Conservation (phyloP, 2,329 filamentous ascomycete genomes). For the Byssochlamys sp. region DNA sequence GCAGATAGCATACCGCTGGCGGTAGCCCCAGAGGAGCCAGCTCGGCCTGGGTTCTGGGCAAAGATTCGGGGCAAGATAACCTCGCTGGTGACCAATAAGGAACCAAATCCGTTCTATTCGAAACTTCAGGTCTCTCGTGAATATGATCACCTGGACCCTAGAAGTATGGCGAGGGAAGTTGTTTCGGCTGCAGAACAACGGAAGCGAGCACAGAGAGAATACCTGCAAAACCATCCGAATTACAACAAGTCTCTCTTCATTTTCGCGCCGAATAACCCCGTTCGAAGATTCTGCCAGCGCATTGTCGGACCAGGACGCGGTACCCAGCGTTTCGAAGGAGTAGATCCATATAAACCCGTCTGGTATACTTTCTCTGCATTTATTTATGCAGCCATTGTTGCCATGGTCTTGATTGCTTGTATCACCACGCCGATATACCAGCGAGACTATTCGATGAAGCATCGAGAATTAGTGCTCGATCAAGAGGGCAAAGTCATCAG, state of each 20-base stretch:
- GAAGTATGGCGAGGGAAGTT: conserved; percentile 81
- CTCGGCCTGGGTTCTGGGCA: conserved; percentile 51
- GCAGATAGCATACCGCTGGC: conserved; percentile 21
- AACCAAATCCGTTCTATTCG: conserved; percentile 93
- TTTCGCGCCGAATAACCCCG: conserved; percentile 65
- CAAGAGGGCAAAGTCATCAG: conserved; percentile 23
- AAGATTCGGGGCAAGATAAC: conserved; percentile 53
- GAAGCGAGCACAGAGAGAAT: conserved; percentile 82
- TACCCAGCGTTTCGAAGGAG: conserved; percentile 74
- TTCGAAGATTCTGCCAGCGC: conserved; percentile 75
- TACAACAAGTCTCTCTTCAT: conserved; percentile 91
- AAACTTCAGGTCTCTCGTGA: conserved; percentile 60
- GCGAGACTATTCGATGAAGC: conserved; percentile 62
- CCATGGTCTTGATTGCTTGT: conserved; percentile 95
- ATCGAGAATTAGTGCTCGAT: background rate
- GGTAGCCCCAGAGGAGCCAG: conserved; percentile 28
- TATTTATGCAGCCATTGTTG: conserved; percentile 85
- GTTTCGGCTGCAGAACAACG: conserved; percentile 72
- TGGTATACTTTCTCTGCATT: conserved; percentile 93
- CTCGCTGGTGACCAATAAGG: conserved; percentile 50
- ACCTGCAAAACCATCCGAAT: conserved; percentile 71
- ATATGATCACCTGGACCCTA: conserved; percentile 72
- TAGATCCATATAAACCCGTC: conserved; percentile 74
- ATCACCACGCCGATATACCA: conserved; percentile 92
- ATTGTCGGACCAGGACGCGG: conserved; percentile 88